Conservation (phyloP, 139 green algal species). For the Auxenochlorella pyrenoidosa region DNA sequence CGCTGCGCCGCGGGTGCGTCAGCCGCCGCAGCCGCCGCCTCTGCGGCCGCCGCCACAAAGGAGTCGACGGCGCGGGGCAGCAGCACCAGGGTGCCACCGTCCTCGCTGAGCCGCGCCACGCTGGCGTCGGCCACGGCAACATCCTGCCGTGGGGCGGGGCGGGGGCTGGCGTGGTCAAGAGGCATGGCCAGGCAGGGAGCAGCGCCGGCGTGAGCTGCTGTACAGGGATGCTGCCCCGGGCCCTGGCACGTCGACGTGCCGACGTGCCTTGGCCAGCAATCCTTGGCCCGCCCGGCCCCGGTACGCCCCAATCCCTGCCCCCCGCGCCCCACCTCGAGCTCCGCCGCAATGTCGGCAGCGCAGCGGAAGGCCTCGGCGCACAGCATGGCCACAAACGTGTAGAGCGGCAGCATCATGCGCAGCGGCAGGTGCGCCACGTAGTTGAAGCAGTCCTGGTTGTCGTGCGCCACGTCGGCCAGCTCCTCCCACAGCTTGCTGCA, state of each 20-base stretch:
- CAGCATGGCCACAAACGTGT: constrained; percentile 10
- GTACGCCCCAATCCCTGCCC: neutral
- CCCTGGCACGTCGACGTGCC: neutral
- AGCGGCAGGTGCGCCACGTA: constrained; percentile 11
- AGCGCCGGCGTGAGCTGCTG: neutral
- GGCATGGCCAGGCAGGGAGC: too few species aligned
- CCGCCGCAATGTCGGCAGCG: neutral
- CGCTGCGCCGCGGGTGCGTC: neutral
- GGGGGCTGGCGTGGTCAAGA: too few species aligned
- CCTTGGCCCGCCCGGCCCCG: too few species aligned
- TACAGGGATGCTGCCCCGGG: neutral
- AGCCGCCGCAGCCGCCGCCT: neutral
- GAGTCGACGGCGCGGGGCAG: neutral
- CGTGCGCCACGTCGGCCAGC: constrained; percentile 12
- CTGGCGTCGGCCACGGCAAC: neutral
- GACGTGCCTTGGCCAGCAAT: too few species aligned
- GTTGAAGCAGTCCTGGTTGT: constrained; percentile 18
- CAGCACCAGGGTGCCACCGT: constrained; percentile 1
- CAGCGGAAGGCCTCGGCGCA: constrained; percentile 21
- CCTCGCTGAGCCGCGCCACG: neutral
- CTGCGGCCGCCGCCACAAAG: neutral
- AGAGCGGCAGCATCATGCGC: constrained; percentile 5
- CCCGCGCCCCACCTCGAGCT: neutral
- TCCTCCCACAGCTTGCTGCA: constrained; percentile 28
- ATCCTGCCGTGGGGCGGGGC: neutral